Evolutionary conservation across 768 basidiomycete species (phyloP).

Genomic region (Auricularia sp.): DNA sequence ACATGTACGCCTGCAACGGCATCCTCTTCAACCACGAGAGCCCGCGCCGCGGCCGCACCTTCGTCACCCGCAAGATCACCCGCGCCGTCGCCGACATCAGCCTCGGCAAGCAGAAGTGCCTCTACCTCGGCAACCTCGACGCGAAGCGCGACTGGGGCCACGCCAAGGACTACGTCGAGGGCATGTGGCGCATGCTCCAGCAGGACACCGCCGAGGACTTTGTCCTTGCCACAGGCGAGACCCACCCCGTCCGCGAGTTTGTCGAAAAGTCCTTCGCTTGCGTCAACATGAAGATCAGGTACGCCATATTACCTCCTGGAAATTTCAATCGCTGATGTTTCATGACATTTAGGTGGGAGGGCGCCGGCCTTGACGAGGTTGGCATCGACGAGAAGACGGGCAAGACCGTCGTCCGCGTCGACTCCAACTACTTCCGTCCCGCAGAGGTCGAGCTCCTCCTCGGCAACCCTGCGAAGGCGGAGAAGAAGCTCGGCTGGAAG

Average conservation of each 20-base stretch:
- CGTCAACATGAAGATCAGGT: conserved; percentile 52
- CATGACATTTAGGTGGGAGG: conserved; percentile 52
- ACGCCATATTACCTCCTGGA: conserved; percentile 29
- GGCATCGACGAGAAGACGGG: conserved; percentile 62
- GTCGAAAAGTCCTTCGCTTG: conserved; percentile 77
- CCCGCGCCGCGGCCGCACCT: conserved; percentile 86
- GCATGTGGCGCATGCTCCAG: conserved; percentile 97
- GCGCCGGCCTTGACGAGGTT: conserved; percentile 65
- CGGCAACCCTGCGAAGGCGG: conserved; percentile 87
- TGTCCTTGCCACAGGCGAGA: conserved; percentile 93
- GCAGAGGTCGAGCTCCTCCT: conserved; percentile 90
- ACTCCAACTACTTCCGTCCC: conserved; percentile 86
- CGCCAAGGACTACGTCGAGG: conserved; percentile 87
- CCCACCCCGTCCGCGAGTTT: conserved; percentile 87
- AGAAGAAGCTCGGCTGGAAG: conserved; percentile 82
- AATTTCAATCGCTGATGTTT: not conserved
- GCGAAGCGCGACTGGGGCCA: conserved; percentile 98
- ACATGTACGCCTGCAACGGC: conserved; percentile 94
- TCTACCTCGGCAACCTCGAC: conserved; percentile 92
- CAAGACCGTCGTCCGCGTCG: conserved; percentile 72
- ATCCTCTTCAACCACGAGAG: conserved; percentile 99
- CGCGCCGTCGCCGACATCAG: conserved; percentile 88
- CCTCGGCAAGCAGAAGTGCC: conserved; percentile 77
- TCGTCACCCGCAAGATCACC: conserved; percentile 92
- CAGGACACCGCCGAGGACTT: conserved; percentile 78